Conservation (phyloP, 2,329 filamentous ascomycete species). For the Apiospora rasikravindrae region DNA sequence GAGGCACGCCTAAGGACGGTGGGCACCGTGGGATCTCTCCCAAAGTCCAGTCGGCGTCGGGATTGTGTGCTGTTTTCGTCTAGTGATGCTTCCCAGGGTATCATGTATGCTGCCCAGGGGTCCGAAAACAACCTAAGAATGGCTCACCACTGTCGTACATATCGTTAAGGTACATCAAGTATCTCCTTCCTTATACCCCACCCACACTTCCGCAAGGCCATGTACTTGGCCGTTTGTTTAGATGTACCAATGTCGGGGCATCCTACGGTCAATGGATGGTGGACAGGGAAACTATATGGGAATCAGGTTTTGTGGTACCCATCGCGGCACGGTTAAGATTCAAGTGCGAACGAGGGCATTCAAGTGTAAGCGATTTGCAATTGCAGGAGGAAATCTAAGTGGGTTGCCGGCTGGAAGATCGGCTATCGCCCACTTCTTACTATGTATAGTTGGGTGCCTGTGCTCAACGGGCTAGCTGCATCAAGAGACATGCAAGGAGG, state of each 20-base stretch:
- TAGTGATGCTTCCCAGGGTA: not conserved
- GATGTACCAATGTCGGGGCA: not conserved
- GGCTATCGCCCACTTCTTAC: conserved; percentile 3
- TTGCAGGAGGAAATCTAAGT: not conserved
- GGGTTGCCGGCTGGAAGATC: conserved; percentile 10
- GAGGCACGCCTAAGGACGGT: not conserved
- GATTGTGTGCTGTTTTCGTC: not conserved
- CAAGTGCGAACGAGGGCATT: not conserved
- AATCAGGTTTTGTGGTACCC: not conserved
- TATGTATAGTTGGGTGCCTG: not conserved
- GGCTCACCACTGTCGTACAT: not conserved
- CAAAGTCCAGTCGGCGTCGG: not conserved
- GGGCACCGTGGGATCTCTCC: not conserved
- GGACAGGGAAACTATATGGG: not conserved
- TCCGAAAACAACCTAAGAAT: not conserved
- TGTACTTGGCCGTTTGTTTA: not conserved
- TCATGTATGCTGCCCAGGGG: not conserved
- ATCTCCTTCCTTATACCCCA: not conserved
- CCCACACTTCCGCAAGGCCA: not conserved
- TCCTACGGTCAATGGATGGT: not conserved
- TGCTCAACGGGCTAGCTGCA: not conserved
- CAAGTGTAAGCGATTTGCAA: not conserved
- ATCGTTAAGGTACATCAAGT: not conserved
- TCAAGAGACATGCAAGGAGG: not conserved
- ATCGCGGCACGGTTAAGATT: not conserved